Percentiles rank a stretch among this genome's conserved stretches.
phyloP scores from a whole-genome alignment of 2,329 filamentous ascomycete genomes.

The Rhexocercosporidium sp. region DNA sequence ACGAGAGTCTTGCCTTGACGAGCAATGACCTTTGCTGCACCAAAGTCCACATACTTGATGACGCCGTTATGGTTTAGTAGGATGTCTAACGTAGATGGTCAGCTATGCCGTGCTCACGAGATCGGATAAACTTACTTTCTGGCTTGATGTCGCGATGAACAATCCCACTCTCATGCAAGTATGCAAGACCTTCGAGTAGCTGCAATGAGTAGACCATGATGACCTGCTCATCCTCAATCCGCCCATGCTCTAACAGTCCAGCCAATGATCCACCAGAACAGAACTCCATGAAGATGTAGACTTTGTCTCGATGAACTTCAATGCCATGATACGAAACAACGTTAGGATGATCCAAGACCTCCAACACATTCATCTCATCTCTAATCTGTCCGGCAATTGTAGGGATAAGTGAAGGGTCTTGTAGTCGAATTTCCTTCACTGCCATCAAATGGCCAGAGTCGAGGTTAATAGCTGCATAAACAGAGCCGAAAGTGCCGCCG shows the following conservation, averaged over 20 bases:
- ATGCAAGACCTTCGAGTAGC: slow-evolving; percentile 90
- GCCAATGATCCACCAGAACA: slow-evolving; percentile 95
- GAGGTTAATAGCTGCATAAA: slow-evolving; percentile 96
- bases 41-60: slow-evolving; percentile 99
- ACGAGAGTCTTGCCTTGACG: slow-evolving; percentile 88
- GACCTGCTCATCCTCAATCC: slow-evolving; percentile 96
- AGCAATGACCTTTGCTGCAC: slow-evolving; percentile 95
- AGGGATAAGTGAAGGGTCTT: slow-evolving; percentile 95
- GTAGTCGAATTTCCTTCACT: slow-evolving; percentile 96
- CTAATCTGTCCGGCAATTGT: slow-evolving; percentile 92
- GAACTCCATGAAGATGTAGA: slow-evolving; percentile 99
- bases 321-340: slow-evolving; percentile 98
- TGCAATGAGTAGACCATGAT: slow-evolving; percentile 97
- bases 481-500: slow-evolving; percentile 94
- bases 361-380: slow-evolving; percentile 96
- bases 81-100: slow-evolving; percentile 66
- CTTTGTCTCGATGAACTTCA: slow-evolving; percentile 96
- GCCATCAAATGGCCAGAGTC: slow-evolving; percentile 97
- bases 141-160: slow-evolving; percentile 98
- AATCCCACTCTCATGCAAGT: slow-evolving; percentile 89
- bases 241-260: slow-evolving; percentile 87
- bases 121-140: slow-evolving; percentile 72
- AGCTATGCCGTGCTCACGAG: background rate
- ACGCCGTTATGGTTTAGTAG: slow-evolving; percentile 96
- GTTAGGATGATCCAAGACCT: slow-evolving; percentile 95